These are phyloP conservation scores for Sisymbrium irio DNA, from an alignment of 345 rosid genomes.

Conservation along the genomic window DNA sequence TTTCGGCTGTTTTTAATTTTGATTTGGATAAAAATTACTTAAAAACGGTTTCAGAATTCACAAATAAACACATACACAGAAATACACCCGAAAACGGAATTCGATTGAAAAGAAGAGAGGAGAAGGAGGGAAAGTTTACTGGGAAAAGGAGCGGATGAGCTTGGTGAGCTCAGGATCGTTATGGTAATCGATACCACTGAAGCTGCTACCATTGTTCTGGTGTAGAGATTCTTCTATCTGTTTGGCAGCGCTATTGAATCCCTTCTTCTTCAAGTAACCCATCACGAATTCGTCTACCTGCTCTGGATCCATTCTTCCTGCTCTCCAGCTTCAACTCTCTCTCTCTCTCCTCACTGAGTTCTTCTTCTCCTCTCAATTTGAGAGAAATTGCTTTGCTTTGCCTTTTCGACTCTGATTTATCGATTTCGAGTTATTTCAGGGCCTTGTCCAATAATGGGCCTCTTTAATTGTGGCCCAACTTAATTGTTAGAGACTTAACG, in stretches of 20 bases:
- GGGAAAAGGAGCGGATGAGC: conserved; percentile 68
- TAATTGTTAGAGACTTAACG: neutral
- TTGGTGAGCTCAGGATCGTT: conserved; percentile 71
- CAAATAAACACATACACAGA: neutral
- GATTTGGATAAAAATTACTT: neutral
- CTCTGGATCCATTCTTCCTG: conserved; percentile 53
- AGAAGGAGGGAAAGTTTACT: conserved; percentile 39
- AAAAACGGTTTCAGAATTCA: conserved; percentile 1
- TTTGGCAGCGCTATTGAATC: conserved; percentile 59
- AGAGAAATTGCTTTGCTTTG: neutral
- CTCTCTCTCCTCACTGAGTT: neutral
- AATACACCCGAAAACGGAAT: neutral
- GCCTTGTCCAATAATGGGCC: neutral
- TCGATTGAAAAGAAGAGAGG: neutral
- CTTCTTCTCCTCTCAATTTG: neutral
- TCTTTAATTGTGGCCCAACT: neutral
- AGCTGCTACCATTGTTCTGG: conserved; percentile 39
- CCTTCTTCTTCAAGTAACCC: conserved; percentile 85
- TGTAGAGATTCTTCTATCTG: conserved; percentile 55
- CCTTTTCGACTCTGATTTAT: neutral
- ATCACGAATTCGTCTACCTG: conserved; percentile 55
- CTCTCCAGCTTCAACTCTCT: conserved; percentile 10
- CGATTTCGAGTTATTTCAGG: neutral
- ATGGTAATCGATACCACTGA: conserved; percentile 43
- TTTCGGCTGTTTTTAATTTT: neutral